Percentiles rank a stretch among this genome's conserved stretches.
phyloP scores from a whole-genome alignment of 257 asterid genomes.

The Echium plantagineum region DNA sequence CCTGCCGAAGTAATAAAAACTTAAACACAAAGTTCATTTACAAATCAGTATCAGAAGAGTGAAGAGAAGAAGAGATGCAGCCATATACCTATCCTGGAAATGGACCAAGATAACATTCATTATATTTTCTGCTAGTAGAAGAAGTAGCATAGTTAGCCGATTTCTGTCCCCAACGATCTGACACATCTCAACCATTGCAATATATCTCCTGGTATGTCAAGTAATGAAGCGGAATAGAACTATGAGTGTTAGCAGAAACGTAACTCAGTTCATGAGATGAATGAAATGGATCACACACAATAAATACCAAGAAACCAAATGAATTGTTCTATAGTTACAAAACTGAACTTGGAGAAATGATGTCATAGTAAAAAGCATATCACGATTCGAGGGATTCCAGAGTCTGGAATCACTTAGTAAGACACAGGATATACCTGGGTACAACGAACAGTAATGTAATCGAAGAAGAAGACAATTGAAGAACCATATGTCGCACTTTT shows the following conservation, averaged over 20 bases:
- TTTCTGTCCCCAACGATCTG: constrained; percentile 58
- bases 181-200: constrained; percentile 86
- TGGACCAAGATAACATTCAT: constrained; percentile 77
- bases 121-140: constrained; percentile 68
- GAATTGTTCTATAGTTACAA: too few relatives aligned
- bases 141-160: constrained; percentile 57
- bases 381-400: too few relatives aligned
- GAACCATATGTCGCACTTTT: too few relatives aligned
- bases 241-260: background rate
- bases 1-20: constrained; percentile 15
- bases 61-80: constrained; percentile 2
- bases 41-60: constrained; percentile 3
- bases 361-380: too few relatives aligned
- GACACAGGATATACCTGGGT: too few relatives aligned
- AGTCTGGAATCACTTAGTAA: too few relatives aligned
- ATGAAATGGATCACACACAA: background rate
- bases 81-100: constrained; percentile 71
- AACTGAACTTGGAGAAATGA: too few relatives aligned
- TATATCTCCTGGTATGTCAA: constrained; percentile 48
- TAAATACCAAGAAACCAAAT: too few relatives aligned
- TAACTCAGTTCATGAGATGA: background rate
- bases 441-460: too few relatives aligned
- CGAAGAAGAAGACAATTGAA: too few relatives aligned
- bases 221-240: background rate
- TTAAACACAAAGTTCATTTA: constrained; percentile 8